Evolutionary conservation across 2,329 filamentous ascomycete genomes (phyloP).

Genomic region (Fusarium chlamydosporum): DNA sequence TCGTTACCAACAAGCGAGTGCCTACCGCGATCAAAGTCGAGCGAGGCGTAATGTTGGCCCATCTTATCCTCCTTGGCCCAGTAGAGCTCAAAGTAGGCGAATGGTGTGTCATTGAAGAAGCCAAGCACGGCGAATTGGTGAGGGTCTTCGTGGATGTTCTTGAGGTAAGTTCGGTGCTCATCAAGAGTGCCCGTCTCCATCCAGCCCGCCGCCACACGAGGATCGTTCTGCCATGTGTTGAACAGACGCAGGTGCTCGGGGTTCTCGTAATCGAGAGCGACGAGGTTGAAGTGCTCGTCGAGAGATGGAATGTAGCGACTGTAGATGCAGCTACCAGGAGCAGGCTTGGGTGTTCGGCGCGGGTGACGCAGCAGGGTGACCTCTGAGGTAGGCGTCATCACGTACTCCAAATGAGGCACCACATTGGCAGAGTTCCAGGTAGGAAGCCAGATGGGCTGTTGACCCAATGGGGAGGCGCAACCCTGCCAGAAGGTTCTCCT

Average conservation of each 20-base stretch:
- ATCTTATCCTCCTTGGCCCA: constrained; percentile 66
- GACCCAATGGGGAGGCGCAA: constrained; percentile 74
- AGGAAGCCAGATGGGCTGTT: constrained; percentile 71
- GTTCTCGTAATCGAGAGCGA: constrained; percentile 75
- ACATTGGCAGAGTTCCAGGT: constrained; percentile 56
- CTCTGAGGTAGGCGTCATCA: constrained; percentile 52
- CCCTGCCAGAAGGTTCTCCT: constrained; percentile 75
- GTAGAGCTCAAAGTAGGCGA: constrained; percentile 81
- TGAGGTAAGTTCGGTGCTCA: constrained; percentile 78
- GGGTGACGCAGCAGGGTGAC: constrained; percentile 69
- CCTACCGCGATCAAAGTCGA: constrained; percentile 70
- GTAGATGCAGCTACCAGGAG: constrained; percentile 76
- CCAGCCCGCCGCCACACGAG: constrained; percentile 81
- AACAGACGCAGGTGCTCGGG: constrained; percentile 75
- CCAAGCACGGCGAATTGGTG: constrained; percentile 78
- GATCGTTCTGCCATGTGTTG: constrained; percentile 84
- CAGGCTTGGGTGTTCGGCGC: constrained; percentile 75
- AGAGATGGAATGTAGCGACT: constrained; percentile 82
- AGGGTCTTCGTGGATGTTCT: constrained; percentile 75
- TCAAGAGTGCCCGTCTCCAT: constrained; percentile 81
- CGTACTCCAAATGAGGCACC: constrained; percentile 56
- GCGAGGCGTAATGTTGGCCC: constrained; percentile 68
- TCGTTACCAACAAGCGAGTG: constrained; percentile 71
- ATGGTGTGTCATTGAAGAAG: constrained; percentile 76
- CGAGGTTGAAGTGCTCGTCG: constrained; percentile 79